A percentile compares a stretch with the other conserved stretches of the same genome.
phyloP scores from a whole-genome alignment of 1,284 basidiomycete genomes.

The Ganoderma meredithae region DNA sequence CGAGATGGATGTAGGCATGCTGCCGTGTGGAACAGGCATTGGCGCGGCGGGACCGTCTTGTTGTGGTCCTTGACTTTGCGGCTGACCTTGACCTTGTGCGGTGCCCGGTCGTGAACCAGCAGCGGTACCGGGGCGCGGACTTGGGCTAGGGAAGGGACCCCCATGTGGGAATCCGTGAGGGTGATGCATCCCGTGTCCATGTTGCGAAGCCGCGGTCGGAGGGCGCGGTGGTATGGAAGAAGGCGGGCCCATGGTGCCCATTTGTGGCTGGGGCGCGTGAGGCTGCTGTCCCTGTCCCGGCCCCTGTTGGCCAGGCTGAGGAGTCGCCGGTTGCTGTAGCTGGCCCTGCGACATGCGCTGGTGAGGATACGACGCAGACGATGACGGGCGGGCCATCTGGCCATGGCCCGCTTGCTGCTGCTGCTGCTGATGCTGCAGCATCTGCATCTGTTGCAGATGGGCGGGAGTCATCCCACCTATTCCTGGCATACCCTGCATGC shows the following conservation, averaged over 20 bases:
- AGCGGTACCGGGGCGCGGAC: conserved; percentile 33
- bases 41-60: conserved; percentile 24
- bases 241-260: conserved; percentile 34
- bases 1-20: conserved; percentile 3
- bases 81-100: conserved; percentile 12
- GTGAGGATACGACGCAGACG: conserved; percentile 23
- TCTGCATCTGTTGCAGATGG: conserved; percentile 33
- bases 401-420: conserved; percentile 20
- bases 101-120: conserved; percentile 30
- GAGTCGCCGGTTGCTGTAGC: conserved; percentile 19
- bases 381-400: conserved; percentile 31
- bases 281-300: conserved; percentile 10
- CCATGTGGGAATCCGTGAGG: conserved; percentile 26
- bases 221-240: conserved; percentile 37
- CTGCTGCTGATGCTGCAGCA: conserved; percentile 30
- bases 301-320: conserved; percentile 18
- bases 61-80: conserved; percentile 3
- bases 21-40: conserved; percentile 21
- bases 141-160: conserved; percentile 25
- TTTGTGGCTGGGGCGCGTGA: conserved; percentile 26
- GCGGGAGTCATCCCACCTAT: conserved; percentile 25
- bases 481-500: conserved; percentile 12
- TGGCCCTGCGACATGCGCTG: conserved; percentile 28
- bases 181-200: conserved; percentile 26
- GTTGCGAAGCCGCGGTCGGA: conserved; percentile 31